These are phyloP conservation scores for Boletus bicolor DNA, from an alignment of 768 basidiomycete species.

Conservation along the genomic window DNA sequence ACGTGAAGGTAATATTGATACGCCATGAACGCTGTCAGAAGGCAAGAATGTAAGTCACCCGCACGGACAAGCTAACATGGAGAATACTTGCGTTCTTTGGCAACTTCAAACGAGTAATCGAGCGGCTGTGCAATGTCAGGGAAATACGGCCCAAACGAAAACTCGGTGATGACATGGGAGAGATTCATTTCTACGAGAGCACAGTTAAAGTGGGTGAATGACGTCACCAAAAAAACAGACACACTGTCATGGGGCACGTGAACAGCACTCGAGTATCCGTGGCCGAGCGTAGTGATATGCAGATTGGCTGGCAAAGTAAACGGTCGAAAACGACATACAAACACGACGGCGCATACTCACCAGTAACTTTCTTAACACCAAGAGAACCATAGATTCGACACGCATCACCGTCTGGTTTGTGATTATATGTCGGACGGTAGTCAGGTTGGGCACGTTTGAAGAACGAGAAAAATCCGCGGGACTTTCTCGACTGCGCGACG, in stretches of 20 bases:
- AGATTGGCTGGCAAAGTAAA: slow-evolving; percentile 62
- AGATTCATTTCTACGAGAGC: slow-evolving; percentile 80
- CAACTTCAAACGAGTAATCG: slow-evolving; percentile 81
- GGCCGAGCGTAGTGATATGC: slow-evolving; percentile 91
- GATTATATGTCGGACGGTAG: slow-evolving; percentile 73
- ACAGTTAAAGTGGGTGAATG: neutral
- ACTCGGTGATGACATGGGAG: slow-evolving; percentile 93
- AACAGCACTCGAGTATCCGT: slow-evolving; percentile 84
- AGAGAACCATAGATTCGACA: slow-evolving; percentile 87
- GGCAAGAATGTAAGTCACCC: neutral
- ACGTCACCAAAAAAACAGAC: slow-evolving; percentile 29
- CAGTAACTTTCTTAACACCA: slow-evolving; percentile 85
- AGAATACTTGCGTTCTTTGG: slow-evolving; percentile 51
- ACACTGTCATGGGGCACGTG: slow-evolving; percentile 85
- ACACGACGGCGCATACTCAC: slow-evolving; percentile 32
- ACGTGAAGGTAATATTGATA: slow-evolving; percentile 96
- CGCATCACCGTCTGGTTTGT: slow-evolving; percentile 64
- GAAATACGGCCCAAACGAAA: slow-evolving; percentile 95
- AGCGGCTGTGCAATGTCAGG: slow-evolving; percentile 94
- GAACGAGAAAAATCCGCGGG: slow-evolving; percentile 69
- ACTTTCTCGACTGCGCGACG: slow-evolving; percentile 67
- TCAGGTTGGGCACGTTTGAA: slow-evolving; percentile 40
- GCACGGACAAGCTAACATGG: neutral
- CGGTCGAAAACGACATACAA: neutral
- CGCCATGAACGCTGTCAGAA: slow-evolving; percentile 67